Evolutionary conservation across 2,329 filamentous ascomycete genomes (phyloP).

Genomic region (Anisogramma anomala): DNA sequence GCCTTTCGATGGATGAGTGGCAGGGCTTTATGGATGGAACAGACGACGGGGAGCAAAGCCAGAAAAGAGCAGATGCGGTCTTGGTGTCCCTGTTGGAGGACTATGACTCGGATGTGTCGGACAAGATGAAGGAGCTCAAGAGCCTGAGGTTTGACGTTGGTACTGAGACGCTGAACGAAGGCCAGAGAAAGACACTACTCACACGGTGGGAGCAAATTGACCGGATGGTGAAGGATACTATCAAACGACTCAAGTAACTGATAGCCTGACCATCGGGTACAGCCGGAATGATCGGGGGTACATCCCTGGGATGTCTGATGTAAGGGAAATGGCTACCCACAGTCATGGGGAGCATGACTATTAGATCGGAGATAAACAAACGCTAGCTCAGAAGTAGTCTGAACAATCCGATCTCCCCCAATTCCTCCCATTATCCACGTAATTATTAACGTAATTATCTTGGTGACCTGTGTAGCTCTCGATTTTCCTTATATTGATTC

Average conservation of each 20-base stretch:
- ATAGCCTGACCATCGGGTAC: no score
- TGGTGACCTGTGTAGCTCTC: no score
- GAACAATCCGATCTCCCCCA: no score
- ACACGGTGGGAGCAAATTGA: conserved; percentile 33
- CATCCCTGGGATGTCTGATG: no score
- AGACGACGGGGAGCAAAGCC: conserved; percentile 34
- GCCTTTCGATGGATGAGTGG: conserved; percentile 29
- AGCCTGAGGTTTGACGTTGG: conserved; percentile 16
- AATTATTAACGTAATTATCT: no score
- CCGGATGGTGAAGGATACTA: conserved; percentile 26
- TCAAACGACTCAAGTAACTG: conserved; percentile 21
- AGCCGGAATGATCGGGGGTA: no score
- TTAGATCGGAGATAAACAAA: no score
- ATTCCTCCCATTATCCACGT: no score
- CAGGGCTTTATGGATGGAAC: conserved; percentile 32
- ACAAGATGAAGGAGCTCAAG: conserved; percentile 22
- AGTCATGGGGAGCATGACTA: no score
- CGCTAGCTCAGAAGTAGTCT: no score
- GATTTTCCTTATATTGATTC: no score
- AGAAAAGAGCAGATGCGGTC: conserved; percentile 27
- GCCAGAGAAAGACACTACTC: conserved; percentile 28
- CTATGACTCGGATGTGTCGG: conserved; percentile 25
- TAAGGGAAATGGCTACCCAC: no score
- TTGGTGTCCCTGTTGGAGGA: conserved; percentile 28
- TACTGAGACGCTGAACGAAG: conserved; percentile 14